Evolutionary conservation across 108 stramenopile genomes (phyloP).

Genomic region (Poteriospumella lacustris): DNA sequence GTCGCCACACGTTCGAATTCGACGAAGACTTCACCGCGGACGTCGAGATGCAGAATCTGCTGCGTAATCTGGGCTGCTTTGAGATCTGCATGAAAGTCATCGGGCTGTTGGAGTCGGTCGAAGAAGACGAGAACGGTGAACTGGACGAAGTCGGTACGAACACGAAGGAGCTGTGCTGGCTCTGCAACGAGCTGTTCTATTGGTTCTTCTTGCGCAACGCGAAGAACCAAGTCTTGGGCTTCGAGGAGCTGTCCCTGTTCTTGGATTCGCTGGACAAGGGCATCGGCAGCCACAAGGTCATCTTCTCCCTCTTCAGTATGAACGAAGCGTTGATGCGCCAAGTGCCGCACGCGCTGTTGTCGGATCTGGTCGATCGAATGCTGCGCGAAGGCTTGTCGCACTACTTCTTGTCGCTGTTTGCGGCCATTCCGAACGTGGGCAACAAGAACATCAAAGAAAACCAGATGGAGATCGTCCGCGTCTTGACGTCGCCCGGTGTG

Average conservation of each 20-base stretch:
- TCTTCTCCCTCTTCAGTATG: conserved; percentile 30
- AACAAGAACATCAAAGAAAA: conserved; percentile 29
- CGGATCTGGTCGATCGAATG: background rate
- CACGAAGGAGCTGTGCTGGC: background rate
- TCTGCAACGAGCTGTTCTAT: conserved; percentile 31
- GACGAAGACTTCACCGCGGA: background rate
- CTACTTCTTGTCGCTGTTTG: conserved; percentile 8
- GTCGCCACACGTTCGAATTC: background rate
- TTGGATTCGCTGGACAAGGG: conserved; percentile 33
- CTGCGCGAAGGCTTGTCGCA: conserved; percentile 11
- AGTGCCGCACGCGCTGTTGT: conserved; percentile 28
- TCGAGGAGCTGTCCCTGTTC: conserved; percentile 24
- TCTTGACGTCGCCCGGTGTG: background rate
- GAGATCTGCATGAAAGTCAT: conserved; percentile 19
- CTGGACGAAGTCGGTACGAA: conserved; percentile 16
- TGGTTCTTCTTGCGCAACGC: conserved; percentile 38
- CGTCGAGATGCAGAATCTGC: conserved; percentile 29
- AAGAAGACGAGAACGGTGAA: conserved; percentile 17
- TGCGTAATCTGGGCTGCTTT: conserved; percentile 36
- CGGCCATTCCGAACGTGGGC: conserved; percentile 18
- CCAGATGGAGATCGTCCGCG: conserved; percentile 32
- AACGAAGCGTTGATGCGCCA: conserved; percentile 31
- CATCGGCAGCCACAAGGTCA: conserved; percentile 28
- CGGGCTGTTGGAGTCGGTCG: background rate
- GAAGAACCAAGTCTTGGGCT: conserved; percentile 35